A percentile compares a stretch with the other conserved stretches of the same genome.
phyloP scores from a whole-genome alignment of 2,329 filamentous ascomycete genomes.

The Amesomyces nigricolor region DNA sequence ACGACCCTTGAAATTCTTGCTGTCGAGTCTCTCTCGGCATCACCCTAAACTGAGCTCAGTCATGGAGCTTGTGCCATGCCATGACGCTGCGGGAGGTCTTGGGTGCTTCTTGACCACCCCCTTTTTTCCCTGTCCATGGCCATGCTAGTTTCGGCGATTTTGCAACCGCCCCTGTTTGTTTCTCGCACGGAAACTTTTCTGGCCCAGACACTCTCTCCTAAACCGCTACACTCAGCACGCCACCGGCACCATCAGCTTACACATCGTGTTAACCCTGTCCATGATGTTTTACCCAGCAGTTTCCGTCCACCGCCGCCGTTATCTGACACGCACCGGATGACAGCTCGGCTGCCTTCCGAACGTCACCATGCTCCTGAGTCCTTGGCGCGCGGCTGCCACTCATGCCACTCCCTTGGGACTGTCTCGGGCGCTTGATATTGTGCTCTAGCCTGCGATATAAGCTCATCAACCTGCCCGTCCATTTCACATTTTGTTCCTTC shows the following conservation, averaged over 20 bases:
- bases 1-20: not conserved
- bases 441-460: slow-evolving; percentile 35
- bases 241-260: slow-evolving; percentile 12
- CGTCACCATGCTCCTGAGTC: slow-evolving; percentile 25
- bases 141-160: slow-evolving; percentile 11
- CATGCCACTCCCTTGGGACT: slow-evolving; percentile 23
- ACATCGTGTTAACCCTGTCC: slow-evolving; percentile 16
- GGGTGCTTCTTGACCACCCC: slow-evolving; percentile 18
- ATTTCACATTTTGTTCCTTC: slow-evolving; percentile 29
- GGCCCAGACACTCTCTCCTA: not conserved
- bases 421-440: slow-evolving; percentile 8
- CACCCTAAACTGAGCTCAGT: slow-evolving; percentile 21
- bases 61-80: slow-evolving; percentile 24
- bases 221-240: not conserved
- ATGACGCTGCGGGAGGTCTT: slow-evolving; percentile 24
- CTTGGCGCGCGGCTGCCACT: slow-evolving; percentile 30
- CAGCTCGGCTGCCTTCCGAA: slow-evolving; percentile 36
- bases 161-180: not conserved
- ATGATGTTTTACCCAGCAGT: slow-evolving; percentile 31
- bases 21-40: slow-evolving; percentile 21
- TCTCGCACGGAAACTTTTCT: not conserved
- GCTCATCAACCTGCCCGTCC: slow-evolving; percentile 24
- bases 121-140: not conserved
- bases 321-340: slow-evolving; percentile 40
- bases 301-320: slow-evolving; percentile 30